Base-by-base conservation (phyloP, 495 filamentous ascomycete genomes). In the Amorphotheca resinae region DNA sequence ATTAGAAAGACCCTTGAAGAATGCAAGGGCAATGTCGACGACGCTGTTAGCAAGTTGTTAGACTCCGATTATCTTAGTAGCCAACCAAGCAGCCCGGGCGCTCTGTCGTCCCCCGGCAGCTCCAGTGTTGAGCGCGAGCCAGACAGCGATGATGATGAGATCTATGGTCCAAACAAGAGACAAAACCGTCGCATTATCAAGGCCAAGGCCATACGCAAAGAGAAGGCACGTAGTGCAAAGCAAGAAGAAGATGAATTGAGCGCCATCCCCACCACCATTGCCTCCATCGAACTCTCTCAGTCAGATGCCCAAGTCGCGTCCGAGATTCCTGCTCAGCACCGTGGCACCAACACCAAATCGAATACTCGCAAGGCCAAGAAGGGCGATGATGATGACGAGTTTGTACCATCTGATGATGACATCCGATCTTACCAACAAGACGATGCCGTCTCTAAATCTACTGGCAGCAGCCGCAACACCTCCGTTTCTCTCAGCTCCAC, bases 1-100 rank as follows among this genome's bases (percentile, higher is more conserved):
- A 76, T 82, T 38, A 63, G 69, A 12, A 68, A 74, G 45, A 68
- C 69, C 42, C 63, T 83, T 17, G 65, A 79, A 45, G 65, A 74
- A 45, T 72, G 66, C 33, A 72, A 72, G 28, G 77, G 79, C 20
- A 69, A 79, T 54, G 62, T 82, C 23, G 65, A 80, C 51, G 55
- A 61, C 12, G 72, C 77, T 11, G 77, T 82, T 32, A 66, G 66
- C 9, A 71, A 68, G 41, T 56, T 84, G 9, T 53, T 82, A 3
- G 73, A 73, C 12, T 62, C 66, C 8, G 64, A 72, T 26, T 59
- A 63, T 16, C 61, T 59, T 20, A 54, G 59, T 16, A 63, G 60
- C 33, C 49, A 49, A 18, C 63, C 59, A 14, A 60, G 64, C 16
- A 23, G 16, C 17, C 35, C 42, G 22, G 30, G 39, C 22, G 33